Conservation (phyloP, 2,329 filamentous ascomycete species). For the Chalaropsis ovoidea region DNA sequence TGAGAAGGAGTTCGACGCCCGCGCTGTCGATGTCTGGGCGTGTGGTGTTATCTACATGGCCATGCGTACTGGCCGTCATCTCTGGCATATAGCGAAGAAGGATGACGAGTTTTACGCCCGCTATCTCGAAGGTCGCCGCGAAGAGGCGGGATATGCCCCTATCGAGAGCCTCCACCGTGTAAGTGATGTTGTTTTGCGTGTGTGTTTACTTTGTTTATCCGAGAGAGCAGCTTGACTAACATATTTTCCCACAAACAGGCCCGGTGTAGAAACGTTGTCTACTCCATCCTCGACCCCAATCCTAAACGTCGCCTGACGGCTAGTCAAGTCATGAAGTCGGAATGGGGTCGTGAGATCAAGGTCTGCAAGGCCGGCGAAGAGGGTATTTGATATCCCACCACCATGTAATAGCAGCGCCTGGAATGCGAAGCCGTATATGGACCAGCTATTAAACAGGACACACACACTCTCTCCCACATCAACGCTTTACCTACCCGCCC, state of each 20-base stretch:
- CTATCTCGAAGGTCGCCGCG: constrained; percentile 83
- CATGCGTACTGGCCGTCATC: constrained; percentile 89
- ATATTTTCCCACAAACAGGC: constrained; percentile 48
- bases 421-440: constrained; percentile 3
- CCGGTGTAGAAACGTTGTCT: constrained; percentile 95
- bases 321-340: constrained; percentile 91
- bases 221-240: constrained; percentile 12
- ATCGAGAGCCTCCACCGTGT: constrained; percentile 93
- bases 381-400: constrained; percentile 53
- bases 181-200: constrained; percentile 37
- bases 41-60: constrained; percentile 99
- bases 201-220: constrained; percentile 1
- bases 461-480: constrained; percentile 6
- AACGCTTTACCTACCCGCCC: neutral
- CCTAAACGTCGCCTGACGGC: constrained; percentile 85
- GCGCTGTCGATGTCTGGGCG: constrained; percentile 97
- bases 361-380: constrained; percentile 94
- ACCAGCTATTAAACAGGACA: constrained; percentile 12
- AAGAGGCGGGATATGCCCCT: constrained; percentile 90
- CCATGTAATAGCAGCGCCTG: constrained; percentile 6
- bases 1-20: constrained; percentile 90
- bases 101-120: constrained; percentile 95
- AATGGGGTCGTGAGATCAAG: constrained; percentile 97
- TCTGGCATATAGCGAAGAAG: constrained; percentile 95
- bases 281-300: constrained; percentile 94